These are phyloP conservation scores for Alternaria sp. DNA, from an alignment of 2,329 filamentous ascomycete genomes.

Conservation along the genomic window DNA sequence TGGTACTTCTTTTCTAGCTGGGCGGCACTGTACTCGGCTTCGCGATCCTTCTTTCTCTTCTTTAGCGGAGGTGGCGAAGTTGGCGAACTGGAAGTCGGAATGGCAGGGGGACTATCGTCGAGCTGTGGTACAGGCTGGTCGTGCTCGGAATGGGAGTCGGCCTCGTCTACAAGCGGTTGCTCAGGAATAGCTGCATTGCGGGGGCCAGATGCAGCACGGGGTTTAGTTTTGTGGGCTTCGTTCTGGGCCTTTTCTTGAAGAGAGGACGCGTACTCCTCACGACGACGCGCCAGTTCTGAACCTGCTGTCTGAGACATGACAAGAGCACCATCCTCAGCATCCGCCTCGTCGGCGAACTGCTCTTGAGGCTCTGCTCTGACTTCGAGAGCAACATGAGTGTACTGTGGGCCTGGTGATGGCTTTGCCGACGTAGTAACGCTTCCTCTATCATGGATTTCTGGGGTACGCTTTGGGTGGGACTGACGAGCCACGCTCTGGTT, in stretches of 20 bases:
- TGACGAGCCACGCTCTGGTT: neutral
- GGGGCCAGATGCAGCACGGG: neutral
- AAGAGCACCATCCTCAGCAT: neutral
- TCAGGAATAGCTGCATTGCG: neutral
- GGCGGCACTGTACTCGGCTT: neutral
- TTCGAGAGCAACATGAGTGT: neutral
- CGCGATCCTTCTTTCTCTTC: constrained; percentile 1
- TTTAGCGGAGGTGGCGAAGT: neutral
- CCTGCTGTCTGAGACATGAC: neutral
- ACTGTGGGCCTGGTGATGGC: neutral
- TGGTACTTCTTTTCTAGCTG: constrained; percentile 1
- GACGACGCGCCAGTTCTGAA: constrained; percentile 10
- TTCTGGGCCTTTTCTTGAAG: neutral
- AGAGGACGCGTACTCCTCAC: constrained; percentile 6
- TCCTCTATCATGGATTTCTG: neutral
- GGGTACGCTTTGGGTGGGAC: neutral
- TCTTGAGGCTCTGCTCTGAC: neutral
- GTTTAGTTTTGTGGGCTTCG: neutral
- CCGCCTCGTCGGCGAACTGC: neutral
- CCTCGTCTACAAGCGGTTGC: neutral
- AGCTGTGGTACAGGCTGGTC: neutral
- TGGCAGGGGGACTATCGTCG: neutral
- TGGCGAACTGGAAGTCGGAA: neutral
- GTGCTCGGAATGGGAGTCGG: neutral
- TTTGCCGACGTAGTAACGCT: neutral